Evolutionary conservation across 140 eudicot species (phyloP).

Genomic region (Cichorium intybus): DNA sequence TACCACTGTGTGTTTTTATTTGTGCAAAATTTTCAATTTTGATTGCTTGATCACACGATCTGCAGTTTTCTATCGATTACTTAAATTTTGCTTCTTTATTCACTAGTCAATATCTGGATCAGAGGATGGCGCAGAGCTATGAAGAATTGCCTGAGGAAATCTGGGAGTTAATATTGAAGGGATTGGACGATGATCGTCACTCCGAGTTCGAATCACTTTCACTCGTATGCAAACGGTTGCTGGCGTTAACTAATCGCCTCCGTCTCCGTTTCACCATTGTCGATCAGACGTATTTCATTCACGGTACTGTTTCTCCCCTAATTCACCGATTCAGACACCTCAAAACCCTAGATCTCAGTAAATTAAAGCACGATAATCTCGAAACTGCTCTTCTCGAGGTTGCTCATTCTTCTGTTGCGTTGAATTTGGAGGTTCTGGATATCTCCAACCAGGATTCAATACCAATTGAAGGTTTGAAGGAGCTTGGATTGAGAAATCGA

Average conservation of each 20-base stretch:
- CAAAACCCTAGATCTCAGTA: slow-evolving; percentile 44
- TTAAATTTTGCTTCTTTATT: neutral
- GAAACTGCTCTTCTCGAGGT: slow-evolving; percentile 24
- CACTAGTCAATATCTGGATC: neutral
- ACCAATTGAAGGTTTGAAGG: slow-evolving; percentile 30
- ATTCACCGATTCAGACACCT: slow-evolving; percentile 41
- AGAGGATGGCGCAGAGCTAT: slow-evolving; percentile 19
- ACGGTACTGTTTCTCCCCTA: slow-evolving; percentile 39
- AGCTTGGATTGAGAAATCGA: slow-evolving; percentile 23
- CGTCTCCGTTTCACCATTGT: slow-evolving; percentile 30
- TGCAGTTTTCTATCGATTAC: slow-evolving; percentile 1
- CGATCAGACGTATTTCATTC: slow-evolving; percentile 38
- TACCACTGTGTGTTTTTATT: neutral
- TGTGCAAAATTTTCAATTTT: neutral
- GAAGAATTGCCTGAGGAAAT: slow-evolving; percentile 63
- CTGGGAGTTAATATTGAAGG: slow-evolving; percentile 47
- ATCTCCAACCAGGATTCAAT: slow-evolving; percentile 36
- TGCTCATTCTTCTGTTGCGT: slow-evolving; percentile 19
- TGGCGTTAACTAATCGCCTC: slow-evolving; percentile 47
- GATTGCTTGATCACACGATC: neutral
- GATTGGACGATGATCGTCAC: slow-evolving; percentile 32
- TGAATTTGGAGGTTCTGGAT: slow-evolving; percentile 31
- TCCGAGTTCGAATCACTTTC: slow-evolving; percentile 50
- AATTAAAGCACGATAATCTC: slow-evolving; percentile 10
- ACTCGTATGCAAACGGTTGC: slow-evolving; percentile 42